Conservation (phyloP, 2,329 filamentous ascomycete genomes). For the Penicillium sp. region DNA sequence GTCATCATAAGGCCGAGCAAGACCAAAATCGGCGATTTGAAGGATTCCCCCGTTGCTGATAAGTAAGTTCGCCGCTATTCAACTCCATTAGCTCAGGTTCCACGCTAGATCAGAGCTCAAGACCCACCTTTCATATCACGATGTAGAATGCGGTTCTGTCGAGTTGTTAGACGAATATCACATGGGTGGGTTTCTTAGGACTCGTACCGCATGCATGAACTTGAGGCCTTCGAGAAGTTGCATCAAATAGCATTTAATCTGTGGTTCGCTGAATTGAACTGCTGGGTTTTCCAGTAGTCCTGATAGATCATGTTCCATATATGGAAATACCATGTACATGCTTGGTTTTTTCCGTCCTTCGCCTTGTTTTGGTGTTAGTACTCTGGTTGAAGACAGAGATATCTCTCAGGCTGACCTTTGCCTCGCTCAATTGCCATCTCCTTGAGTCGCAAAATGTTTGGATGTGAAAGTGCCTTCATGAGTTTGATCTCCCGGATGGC, state of each 20-base stretch:
- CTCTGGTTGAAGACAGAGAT: not conserved
- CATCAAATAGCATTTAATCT: slow-evolving; percentile 97
- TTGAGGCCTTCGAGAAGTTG: slow-evolving; percentile 86
- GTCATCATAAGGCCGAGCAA: slow-evolving; percentile 91
- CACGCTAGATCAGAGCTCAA: not conserved
- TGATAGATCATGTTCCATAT: slow-evolving; percentile 99
- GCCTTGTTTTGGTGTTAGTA: slow-evolving; percentile 44
- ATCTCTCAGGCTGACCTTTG: slow-evolving; percentile 50
- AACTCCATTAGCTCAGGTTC: slow-evolving; percentile 6
- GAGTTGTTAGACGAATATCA: slow-evolving; percentile 6
- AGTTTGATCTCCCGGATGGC: slow-evolving; percentile 97
- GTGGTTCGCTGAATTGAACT: slow-evolving; percentile 79
- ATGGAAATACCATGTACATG: slow-evolving; percentile 98
- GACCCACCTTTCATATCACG: slow-evolving; percentile 81
- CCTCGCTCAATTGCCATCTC: slow-evolving; percentile 92
- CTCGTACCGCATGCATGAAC: slow-evolving; percentile 74
- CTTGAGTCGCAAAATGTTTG: slow-evolving; percentile 80
- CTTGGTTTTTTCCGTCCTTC: slow-evolving; percentile 75
- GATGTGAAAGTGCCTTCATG: slow-evolving; percentile 88
- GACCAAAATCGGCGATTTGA: slow-evolving; percentile 95
- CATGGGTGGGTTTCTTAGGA: not conserved
- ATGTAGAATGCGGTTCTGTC: slow-evolving; percentile 74
- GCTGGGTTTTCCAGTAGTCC: slow-evolving; percentile 92
- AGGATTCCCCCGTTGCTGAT: slow-evolving; percentile 93
- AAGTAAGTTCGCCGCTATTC: slow-evolving; percentile 78